These are phyloP conservation scores for Pelargonium citronellum DNA, from an alignment of 441 rosid genomes.

Conservation along the genomic window DNA sequence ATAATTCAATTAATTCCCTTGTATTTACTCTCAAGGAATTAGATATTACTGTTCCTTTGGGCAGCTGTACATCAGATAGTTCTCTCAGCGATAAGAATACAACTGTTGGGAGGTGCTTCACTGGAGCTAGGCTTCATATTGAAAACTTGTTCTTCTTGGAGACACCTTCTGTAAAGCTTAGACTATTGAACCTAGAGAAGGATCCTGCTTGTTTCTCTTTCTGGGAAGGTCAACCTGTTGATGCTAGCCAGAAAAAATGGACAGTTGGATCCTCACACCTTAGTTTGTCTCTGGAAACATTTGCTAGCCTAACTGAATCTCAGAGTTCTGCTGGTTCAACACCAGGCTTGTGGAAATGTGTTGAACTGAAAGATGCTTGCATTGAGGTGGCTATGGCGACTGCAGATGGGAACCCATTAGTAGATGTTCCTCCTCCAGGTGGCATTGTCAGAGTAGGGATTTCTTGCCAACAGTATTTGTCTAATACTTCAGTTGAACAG, in stretches of 20 bases:
- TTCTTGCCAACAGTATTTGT: slow-evolving; percentile 76
- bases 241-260: slow-evolving; percentile 97
- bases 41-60: slow-evolving; percentile 72
- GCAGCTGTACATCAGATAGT: slow-evolving; percentile 38
- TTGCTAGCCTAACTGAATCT: slow-evolving; percentile 30
- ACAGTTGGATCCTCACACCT: slow-evolving; percentile 57
- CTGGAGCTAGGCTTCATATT: slow-evolving; percentile 89
- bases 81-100: slow-evolving; percentile 30
- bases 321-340: slow-evolving; percentile 32
- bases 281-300: slow-evolving; percentile 74
- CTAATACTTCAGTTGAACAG: slow-evolving; percentile 93
- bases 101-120: slow-evolving; percentile 40
- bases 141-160: slow-evolving; percentile 73
- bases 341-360: slow-evolving; percentile 70
- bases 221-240: slow-evolving; percentile 87
- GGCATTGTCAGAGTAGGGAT: slow-evolving; percentile 83
- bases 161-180: slow-evolving; percentile 72
- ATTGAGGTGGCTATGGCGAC: slow-evolving; percentile 86
- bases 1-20: slow-evolving; percentile 70
- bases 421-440: slow-evolving; percentile 89
- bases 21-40: slow-evolving; percentile 61
- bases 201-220: slow-evolving; percentile 96
- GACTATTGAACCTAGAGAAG: slow-evolving; percentile 77
- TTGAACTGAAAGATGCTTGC: slow-evolving; percentile 62
- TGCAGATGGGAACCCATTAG: slow-evolving; percentile 79